phyloP scores from a whole-genome alignment of 1,284 basidiomycete genomes.

The Ceratobasidium theobromae region DNA sequence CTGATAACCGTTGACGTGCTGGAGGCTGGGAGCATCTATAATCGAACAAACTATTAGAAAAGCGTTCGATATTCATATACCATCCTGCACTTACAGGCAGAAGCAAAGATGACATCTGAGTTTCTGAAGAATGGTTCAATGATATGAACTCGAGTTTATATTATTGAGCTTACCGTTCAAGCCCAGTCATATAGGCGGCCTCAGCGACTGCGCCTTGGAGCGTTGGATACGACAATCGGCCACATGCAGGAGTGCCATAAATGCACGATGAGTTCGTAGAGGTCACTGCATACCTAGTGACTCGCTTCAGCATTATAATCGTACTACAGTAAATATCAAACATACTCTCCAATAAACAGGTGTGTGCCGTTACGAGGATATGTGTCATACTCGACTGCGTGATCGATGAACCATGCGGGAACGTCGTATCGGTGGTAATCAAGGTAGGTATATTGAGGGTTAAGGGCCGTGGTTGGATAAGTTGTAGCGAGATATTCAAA shows the following conservation, averaged over 20 bases:
- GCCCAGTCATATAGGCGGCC: slow-evolving; percentile 47
- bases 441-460: slow-evolving; percentile 43
- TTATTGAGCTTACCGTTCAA: slow-evolving; percentile 40
- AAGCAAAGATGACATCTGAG: slow-evolving; percentile 47
- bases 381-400: slow-evolving; percentile 45
- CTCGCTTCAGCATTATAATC: not conserved
- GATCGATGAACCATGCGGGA: slow-evolving; percentile 42
- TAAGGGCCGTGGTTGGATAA: slow-evolving; percentile 43
- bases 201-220: slow-evolving; percentile 46
- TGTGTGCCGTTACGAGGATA: slow-evolving; percentile 47
- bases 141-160: not conserved
- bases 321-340: not conserved
- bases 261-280: slow-evolving; percentile 42
- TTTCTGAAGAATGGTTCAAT: slow-evolving; percentile 37
- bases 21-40: slow-evolving; percentile 39
- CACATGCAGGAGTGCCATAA: slow-evolving; percentile 38
- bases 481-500: slow-evolving; percentile 48
- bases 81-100: slow-evolving; percentile 40
- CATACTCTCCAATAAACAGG: slow-evolving; percentile 37
- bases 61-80: not conserved
- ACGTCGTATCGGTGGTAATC: slow-evolving; percentile 44
- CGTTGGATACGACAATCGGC: slow-evolving; percentile 45
- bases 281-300: slow-evolving; percentile 39
- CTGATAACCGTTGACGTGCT: slow-evolving; percentile 46
- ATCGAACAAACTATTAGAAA: not conserved